Base-by-base conservation (phyloP, 805 yeast genomes). In the Zygotorulaspora sp. region DNA sequence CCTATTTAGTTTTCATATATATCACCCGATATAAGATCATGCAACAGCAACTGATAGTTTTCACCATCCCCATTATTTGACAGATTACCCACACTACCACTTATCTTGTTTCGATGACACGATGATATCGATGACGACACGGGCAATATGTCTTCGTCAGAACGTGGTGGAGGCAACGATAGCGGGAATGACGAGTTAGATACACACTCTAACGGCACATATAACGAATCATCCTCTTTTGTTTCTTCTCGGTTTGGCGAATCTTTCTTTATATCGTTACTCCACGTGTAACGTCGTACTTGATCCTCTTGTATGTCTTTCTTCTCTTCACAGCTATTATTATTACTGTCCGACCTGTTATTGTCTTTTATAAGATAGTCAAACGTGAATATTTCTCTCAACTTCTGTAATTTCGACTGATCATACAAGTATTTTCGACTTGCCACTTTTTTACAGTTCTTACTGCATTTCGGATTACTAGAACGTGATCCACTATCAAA, bases 1-100 rank as follows among this genome's bases (percentile, higher is more conserved):
- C 6, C 14, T 28, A 33, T 18, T 26, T 38, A 41, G 13, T 38
- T 41, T 12, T 48, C 49, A 25, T 43, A 50, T 16, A 49, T 49
- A 24, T 50, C 55, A 4, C 55, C 55, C 5, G 51, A 44, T 11
- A 44, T 38, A 34, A 50, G 33, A 32, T 49, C 53, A 27, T 50
- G 49, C 30, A 49, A 36, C 24, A 49, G 36, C 21, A 50, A 31
- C 11, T 42, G 48, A 13, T n/a, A n/a, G n/a, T 36, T 35, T 19
- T 43, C 38, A 13, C 19, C 16, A 13, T 29, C 6, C 14, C 29
- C 29, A 18, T 26, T 9, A 12, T 21, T 14, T 26, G 40, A 15
- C 12, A 20, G n/a, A 14, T 14, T 8, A 26, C 9, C 8, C 6
- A 14, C 9, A 12, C 30, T 26, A 17, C 15, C 14, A 14, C 17